A percentile compares a stretch with the other conserved stretches of the same genome.
These are phyloP conservation scores for Nemophila menziesii DNA, from an alignment of 257 asterid genomes.

Conservation along the genomic window DNA sequence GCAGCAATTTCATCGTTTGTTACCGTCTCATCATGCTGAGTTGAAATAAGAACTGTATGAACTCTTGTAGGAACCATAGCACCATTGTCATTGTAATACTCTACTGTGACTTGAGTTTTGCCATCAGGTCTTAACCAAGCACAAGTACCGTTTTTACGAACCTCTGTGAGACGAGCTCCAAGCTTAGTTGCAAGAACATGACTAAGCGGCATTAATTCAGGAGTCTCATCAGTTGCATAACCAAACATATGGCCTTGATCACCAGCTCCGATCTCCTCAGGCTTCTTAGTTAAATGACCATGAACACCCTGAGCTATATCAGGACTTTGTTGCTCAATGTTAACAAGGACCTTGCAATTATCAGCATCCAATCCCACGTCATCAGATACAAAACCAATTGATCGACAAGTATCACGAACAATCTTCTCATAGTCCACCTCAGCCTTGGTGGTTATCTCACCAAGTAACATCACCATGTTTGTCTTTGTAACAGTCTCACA, in stretches of 20 bases:
- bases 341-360: constrained; percentile 1
- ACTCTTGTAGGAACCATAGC: constrained; percentile 5
- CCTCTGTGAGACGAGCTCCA: constrained; percentile 4
- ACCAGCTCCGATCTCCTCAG: constrained; percentile 3
- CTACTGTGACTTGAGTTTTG: constrained; percentile 5
- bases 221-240: constrained; percentile 6
- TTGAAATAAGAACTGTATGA: constrained; percentile 6
- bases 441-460: constrained; percentile 1
- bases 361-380: constrained; percentile 3
- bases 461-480: constrained; percentile 1
- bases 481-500: constrained; percentile 3
- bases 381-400: constrained; percentile 3
- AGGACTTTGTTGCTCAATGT: constrained; percentile 3
- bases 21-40: constrained; percentile 6
- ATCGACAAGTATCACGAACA: background rate
- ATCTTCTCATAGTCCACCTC: constrained; percentile 4
- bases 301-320: constrained; percentile 5
- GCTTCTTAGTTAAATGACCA: constrained; percentile 1
- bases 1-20: constrained; percentile 4
- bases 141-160: constrained; percentile 1
- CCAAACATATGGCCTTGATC: constrained; percentile 7
- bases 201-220: constrained; percentile 8
- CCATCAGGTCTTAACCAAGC: constrained; percentile 8
- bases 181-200: constrained; percentile 9
- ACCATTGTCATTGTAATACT: constrained; percentile 7